Evolutionary conservation across 345 rosid genomes (phyloP).

Genomic region (Gossypium ekmanianum): DNA sequence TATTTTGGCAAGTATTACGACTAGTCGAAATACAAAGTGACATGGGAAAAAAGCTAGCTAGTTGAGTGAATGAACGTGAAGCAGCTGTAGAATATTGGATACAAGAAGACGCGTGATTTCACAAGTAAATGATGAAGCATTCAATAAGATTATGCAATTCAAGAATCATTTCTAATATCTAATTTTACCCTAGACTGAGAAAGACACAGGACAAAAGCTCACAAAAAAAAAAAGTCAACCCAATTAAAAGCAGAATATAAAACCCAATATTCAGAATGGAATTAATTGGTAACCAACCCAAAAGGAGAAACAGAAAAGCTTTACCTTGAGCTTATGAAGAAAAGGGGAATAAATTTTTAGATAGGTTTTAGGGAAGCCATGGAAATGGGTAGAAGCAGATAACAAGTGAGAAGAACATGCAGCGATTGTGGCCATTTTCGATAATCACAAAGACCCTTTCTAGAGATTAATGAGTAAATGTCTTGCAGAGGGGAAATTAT

Average conservation of each 20-base stretch:
- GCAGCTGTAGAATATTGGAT: not conserved
- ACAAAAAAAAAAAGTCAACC: not conserved
- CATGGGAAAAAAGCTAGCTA: not conserved
- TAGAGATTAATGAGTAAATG: not conserved
- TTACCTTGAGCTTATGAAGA: conserved; percentile 27
- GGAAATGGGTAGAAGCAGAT: conserved; percentile 25
- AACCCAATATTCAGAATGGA: not conserved
- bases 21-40: not conserved
- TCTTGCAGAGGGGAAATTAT: not conserved
- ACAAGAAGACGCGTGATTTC: not conserved
- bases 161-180: not conserved
- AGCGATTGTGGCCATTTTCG: conserved; percentile 28
- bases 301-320: not conserved
- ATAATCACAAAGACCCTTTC: not conserved
- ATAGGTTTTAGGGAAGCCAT: conserved; percentile 18
- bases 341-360: conserved; percentile 14
- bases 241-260: not conserved
- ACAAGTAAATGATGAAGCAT: not conserved
- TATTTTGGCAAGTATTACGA: not conserved
- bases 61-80: not conserved
- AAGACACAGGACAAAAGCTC: not conserved
- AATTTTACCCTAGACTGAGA: not conserved
- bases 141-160: not conserved
- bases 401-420: conserved; percentile 19
- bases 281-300: not conserved